A percentile compares a stretch with the other conserved stretches of the same genome.
phyloP scores from a whole-genome alignment of 2,329 filamentous ascomycete species.

The Passalora sequoiae region DNA sequence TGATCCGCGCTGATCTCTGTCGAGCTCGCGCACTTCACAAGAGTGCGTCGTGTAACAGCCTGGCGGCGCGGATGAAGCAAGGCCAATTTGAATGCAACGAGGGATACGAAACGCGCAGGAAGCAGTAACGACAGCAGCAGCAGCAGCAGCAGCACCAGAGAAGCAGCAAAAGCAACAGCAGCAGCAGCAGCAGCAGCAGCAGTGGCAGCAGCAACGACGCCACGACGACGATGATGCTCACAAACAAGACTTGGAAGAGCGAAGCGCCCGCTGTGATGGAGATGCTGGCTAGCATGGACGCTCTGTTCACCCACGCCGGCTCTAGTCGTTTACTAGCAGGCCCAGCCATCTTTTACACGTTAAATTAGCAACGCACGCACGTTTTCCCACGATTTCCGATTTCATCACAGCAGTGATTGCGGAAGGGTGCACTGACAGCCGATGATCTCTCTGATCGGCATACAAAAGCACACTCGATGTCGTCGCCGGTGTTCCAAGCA shows the following conservation, averaged over 20 bases:
- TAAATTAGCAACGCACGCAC: neutral
- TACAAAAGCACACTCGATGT: neutral
- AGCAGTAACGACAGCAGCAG: too few species aligned
- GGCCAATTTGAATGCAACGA: too few species aligned
- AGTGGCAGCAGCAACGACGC: too few species aligned
- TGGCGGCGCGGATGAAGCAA: too few species aligned
- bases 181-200: constrained; percentile 1
- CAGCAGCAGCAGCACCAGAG: too few species aligned
- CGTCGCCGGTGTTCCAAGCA: neutral
- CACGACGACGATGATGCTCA: neutral
- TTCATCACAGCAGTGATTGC: neutral
- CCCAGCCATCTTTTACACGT: too few species aligned
- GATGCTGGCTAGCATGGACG: too few species aligned
- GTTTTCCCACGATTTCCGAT: neutral
- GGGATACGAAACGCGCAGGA: neutral
- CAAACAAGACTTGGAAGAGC: too few species aligned
- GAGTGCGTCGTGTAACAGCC: too few species aligned
- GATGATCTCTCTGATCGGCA: neutral
- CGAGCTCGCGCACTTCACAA: neutral
- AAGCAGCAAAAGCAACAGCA: neutral
- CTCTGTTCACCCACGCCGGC: neutral
- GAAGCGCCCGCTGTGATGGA: too few species aligned
- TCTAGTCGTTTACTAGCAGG: constrained; percentile 1
- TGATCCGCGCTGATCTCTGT: neutral
- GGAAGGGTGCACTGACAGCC: neutral